Evolutionary conservation across 306 rosid genomes (phyloP).

Genomic region (Sophora flavescens): DNA sequence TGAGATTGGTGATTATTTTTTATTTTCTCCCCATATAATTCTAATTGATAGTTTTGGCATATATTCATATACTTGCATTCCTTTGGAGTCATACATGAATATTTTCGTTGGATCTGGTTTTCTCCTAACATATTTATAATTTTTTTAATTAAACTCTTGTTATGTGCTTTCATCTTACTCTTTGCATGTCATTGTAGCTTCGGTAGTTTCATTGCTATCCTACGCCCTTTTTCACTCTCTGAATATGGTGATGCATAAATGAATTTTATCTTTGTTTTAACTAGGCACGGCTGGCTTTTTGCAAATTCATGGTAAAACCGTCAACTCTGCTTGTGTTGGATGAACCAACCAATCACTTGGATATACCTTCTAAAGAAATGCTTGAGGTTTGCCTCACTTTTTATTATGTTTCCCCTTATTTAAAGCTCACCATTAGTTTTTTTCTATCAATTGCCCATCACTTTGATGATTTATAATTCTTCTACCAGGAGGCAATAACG

Average conservation of each 20-base stretch:
- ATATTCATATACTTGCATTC: neutral
- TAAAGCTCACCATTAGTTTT: neutral
- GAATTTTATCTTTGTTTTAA: conserved; percentile 40
- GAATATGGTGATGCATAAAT: conserved; percentile 29
- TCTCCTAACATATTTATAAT: neutral
- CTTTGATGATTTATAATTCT: conserved; percentile 42
- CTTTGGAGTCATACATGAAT: conserved; percentile 22
- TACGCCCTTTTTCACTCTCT: conserved; percentile 27
- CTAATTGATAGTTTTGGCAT: neutral
- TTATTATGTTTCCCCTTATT: conserved; percentile 29
- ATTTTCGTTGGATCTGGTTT: conserved; percentile 25
- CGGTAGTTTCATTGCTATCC: neutral
- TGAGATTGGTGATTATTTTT: conserved; percentile 1
- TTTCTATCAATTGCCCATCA: conserved; percentile 3
- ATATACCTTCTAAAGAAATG: conserved; percentile 99
- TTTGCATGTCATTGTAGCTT: neutral
- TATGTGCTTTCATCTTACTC: conserved; percentile 10
- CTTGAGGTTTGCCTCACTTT: conserved; percentile 73
- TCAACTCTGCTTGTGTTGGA: conserved; percentile 89
- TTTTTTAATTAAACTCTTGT: neutral
- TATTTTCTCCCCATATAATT: neutral
- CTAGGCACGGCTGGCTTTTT: conserved; percentile 95
- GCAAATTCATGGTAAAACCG: conserved; percentile 98
- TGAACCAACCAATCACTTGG: conserved; percentile 99
- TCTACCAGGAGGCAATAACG: conserved; percentile 81